These are phyloP conservation scores for Paecilomyces dactylethromorphus DNA, from an alignment of 2,329 filamentous ascomycete genomes.

Conservation along the genomic window DNA sequence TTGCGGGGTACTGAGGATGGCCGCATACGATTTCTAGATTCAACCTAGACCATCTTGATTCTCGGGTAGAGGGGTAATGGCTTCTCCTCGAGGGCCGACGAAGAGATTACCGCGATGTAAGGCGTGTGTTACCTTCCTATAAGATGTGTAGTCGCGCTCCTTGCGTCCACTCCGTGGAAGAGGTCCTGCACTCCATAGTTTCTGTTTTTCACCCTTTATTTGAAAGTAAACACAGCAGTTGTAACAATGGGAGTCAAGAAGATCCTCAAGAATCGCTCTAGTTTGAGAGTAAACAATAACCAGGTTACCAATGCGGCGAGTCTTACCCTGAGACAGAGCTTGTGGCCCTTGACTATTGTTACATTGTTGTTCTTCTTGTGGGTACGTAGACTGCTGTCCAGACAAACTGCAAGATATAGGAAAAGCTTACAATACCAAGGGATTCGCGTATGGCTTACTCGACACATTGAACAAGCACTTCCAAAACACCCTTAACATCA, in stretches of 20 bases:
- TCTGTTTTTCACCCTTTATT: not conserved
- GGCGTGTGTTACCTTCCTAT: not conserved
- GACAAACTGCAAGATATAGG: not conserved
- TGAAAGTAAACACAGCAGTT: not conserved
- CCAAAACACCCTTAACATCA: conserved; percentile 50
- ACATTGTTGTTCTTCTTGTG: conserved; percentile 49
- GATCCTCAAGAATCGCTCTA: conserved; percentile 24
- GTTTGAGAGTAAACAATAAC: conserved; percentile 26
- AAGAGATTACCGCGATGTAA: not conserved
- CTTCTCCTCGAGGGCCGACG: not conserved
- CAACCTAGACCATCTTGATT: not conserved
- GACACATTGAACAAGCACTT: conserved; percentile 52
- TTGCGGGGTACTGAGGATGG: not conserved
- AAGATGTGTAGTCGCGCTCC: not conserved
- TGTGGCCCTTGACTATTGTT: conserved; percentile 39
- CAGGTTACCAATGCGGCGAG: conserved; percentile 35
- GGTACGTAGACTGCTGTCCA: conserved; percentile 23
- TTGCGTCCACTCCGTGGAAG: not conserved
- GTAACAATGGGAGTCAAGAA: conserved; percentile 20
- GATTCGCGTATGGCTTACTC: conserved; percentile 44
- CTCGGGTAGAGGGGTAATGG: not conserved
- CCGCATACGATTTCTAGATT: not conserved
- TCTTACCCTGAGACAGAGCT: conserved; percentile 37
- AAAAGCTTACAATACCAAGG: conserved; percentile 17
- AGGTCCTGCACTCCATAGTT: not conserved